Evolutionary conservation across 2,329 filamentous ascomycete genomes (phyloP).

Genomic region (Aureobasidium sp.): DNA sequence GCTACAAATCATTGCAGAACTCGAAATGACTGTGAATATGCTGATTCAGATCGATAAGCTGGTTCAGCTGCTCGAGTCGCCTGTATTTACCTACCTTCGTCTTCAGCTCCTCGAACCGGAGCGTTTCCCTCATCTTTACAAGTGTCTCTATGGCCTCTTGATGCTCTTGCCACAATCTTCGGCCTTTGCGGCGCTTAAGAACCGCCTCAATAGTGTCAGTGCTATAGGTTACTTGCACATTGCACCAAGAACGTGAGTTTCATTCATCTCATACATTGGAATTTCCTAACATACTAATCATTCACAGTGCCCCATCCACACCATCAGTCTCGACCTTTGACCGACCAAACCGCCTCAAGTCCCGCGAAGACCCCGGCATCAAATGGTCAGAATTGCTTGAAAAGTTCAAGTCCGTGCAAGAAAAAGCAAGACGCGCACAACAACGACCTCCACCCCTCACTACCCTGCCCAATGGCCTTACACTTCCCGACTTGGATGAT

Average conservation of each 20-base stretch:
- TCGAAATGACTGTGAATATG: constrained; percentile 98
- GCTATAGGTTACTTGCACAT: constrained; percentile 93
- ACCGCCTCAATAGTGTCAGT: constrained; percentile 91
- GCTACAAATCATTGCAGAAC: constrained; percentile 88
- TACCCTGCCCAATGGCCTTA: constrained; percentile 5
- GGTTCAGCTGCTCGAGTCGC: constrained; percentile 91
- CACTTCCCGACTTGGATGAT: constrained; percentile 3
- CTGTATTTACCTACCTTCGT: constrained; percentile 94
- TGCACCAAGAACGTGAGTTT: constrained; percentile 58
- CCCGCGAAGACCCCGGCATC: constrained; percentile 67
- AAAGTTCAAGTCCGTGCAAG: constrained; percentile 88
- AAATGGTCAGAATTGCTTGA: constrained; percentile 90
- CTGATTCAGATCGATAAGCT: constrained; percentile 98
- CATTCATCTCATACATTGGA: constrained; percentile 21
- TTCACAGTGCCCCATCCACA: constrained; percentile 26
- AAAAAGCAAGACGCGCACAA: constrained; percentile 68
- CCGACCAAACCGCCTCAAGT: constrained; percentile 65
- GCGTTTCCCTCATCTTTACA: constrained; percentile 84
- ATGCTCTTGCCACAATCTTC: constrained; percentile 99
- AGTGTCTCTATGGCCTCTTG: constrained; percentile 84
- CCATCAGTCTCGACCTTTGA: constrained; percentile 32
- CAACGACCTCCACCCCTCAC: constrained; percentile 24
- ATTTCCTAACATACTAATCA: constrained; percentile 5
- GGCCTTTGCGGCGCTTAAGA: constrained; percentile 93
- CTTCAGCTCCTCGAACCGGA: constrained; percentile 94